phyloP scores from a whole-genome alignment of 2,329 filamentous ascomycete species.

The Paraphaeosphaeria sporulosa region DNA sequence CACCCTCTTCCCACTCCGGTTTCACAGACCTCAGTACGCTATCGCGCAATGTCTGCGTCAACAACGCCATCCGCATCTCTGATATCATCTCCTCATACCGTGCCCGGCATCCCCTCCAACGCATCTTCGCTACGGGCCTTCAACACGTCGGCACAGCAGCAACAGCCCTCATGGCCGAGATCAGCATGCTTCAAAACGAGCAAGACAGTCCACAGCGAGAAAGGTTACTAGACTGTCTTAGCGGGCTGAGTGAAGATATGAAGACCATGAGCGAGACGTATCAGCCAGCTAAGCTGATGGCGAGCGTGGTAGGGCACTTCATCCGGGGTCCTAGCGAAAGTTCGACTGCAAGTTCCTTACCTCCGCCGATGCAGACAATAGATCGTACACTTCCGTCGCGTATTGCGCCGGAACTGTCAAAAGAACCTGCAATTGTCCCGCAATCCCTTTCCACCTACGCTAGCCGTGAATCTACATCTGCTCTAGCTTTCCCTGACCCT shows the following conservation, averaged over 20 bases:
- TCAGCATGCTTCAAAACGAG: slow-evolving; percentile 20
- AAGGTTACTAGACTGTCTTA: slow-evolving; percentile 16
- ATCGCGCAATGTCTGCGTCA: slow-evolving; percentile 22
- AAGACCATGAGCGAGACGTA: slow-evolving; percentile 22
- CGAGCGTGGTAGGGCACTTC: slow-evolving; percentile 21
- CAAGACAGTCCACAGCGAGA: slow-evolving; percentile 6
- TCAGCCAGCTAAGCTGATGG: slow-evolving; percentile 22
- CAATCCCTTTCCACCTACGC: neutral
- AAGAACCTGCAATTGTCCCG: slow-evolving; percentile 2
- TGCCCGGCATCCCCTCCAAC: slow-evolving; percentile 13
- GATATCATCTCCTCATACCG: slow-evolving; percentile 20
- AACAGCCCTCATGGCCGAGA: slow-evolving; percentile 24
- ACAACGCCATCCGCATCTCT: slow-evolving; percentile 22
- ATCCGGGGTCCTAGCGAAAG: slow-evolving; percentile 15
- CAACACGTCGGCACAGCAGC: slow-evolving; percentile 26
- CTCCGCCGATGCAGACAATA: neutral
- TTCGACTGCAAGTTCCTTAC: neutral
- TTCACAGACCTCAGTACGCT: slow-evolving; percentile 19
- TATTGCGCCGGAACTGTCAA: slow-evolving; percentile 2
- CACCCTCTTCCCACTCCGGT: slow-evolving; percentile 5
- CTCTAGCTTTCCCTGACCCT: neutral
- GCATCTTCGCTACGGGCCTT: slow-evolving; percentile 23
- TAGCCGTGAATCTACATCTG: neutral
- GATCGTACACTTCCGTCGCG: neutral
- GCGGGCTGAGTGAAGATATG: slow-evolving; percentile 11